A percentile compares a stretch with the other conserved stretches of the same genome.
Evolutionary conservation across 768 basidiomycete genomes (phyloP).

Genomic region (Hericium coralloides): DNA sequence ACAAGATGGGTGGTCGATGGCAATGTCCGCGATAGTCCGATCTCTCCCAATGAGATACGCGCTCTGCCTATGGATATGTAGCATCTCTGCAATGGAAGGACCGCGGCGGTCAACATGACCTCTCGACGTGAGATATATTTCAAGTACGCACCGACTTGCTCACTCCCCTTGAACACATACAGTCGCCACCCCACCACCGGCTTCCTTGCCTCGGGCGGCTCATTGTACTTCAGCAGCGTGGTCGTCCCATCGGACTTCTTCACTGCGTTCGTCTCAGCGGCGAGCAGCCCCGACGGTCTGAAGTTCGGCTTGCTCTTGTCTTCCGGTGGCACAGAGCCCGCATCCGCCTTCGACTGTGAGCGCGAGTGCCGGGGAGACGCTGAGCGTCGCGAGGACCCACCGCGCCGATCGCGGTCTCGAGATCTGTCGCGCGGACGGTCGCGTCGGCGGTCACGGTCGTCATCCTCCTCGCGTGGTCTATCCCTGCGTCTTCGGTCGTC

Average conservation of each 20-base stretch:
- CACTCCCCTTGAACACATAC: constrained; percentile 94
- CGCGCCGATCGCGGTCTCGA: constrained; percentile 24
- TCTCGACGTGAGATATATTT: background rate
- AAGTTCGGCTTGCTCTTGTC: constrained; percentile 87
- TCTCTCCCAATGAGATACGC: constrained; percentile 93
- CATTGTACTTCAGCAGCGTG: constrained; percentile 92
- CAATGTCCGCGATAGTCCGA: constrained; percentile 74
- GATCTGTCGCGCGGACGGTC: constrained; percentile 29
- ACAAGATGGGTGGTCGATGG: constrained; percentile 91
- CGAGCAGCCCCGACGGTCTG: constrained; percentile 78
- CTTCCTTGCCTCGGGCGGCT: constrained; percentile 96
- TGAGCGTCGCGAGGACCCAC: constrained; percentile 39
- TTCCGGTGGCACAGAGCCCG: constrained; percentile 36
- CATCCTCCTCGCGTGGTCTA: constrained; percentile 37
- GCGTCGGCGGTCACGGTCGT: constrained; percentile 25
- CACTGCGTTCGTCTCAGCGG: constrained; percentile 93
- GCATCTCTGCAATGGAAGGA: constrained; percentile 48
- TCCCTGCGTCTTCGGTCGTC: constrained; percentile 13
- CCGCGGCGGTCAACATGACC: background rate
- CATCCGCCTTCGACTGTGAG: constrained; percentile 21
- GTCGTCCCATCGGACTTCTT: constrained; percentile 64
- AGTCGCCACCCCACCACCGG: constrained; percentile 85
- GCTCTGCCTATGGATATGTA: constrained; percentile 91
- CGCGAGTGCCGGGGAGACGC: constrained; percentile 39
- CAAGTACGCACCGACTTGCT: constrained; percentile 72